phyloP scores from a whole-genome alignment of 164 flowering plant species.

The Aristolochia fimbriata region DNA sequence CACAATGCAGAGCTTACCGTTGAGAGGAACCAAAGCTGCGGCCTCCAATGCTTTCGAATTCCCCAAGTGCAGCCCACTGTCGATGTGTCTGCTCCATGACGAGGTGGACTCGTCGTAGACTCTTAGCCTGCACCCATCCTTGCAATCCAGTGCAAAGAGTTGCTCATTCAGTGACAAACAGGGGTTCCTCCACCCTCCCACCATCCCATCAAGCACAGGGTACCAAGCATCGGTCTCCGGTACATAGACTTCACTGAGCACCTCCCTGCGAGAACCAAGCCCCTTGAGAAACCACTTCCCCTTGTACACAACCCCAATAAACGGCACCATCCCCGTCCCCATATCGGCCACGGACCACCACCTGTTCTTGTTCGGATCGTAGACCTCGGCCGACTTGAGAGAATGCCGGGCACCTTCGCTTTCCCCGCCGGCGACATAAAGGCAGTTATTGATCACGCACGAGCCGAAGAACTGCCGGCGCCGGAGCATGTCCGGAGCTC shows the following conservation, averaged over 20 bases:
- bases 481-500: conserved; percentile 88
- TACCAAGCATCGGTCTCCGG: conserved; percentile 64
- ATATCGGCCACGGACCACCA: conserved; percentile 76
- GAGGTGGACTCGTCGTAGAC: conserved; percentile 48
- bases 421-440: conserved; percentile 89
- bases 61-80: conserved; percentile 65
- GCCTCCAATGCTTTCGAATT: conserved; percentile 67
- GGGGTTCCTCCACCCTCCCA: conserved; percentile 77
- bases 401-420: conserved; percentile 57
- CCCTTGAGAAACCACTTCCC: conserved; percentile 85
- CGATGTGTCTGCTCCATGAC: conserved; percentile 65
- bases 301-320: conserved; percentile 65
- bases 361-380: conserved; percentile 73
- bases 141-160: conserved; percentile 77
- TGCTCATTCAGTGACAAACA: conserved; percentile 43
- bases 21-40: conserved; percentile 59
- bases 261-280: conserved; percentile 67
- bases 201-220: conserved; percentile 71
- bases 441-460: conserved; percentile 79
- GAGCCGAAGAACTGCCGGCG: conserved; percentile 70
- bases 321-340: conserved; percentile 83
- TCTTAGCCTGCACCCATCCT: conserved; percentile 78
- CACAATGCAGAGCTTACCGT: conserved; percentile 61
- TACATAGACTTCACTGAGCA: conserved; percentile 60
- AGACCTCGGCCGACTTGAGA: conserved; percentile 72